Evolutionary conservation across 306 rosid species (phyloP), one percentile per base, ranked within the genome.

Genomic region (Trichosanthes truncata): DNA sequence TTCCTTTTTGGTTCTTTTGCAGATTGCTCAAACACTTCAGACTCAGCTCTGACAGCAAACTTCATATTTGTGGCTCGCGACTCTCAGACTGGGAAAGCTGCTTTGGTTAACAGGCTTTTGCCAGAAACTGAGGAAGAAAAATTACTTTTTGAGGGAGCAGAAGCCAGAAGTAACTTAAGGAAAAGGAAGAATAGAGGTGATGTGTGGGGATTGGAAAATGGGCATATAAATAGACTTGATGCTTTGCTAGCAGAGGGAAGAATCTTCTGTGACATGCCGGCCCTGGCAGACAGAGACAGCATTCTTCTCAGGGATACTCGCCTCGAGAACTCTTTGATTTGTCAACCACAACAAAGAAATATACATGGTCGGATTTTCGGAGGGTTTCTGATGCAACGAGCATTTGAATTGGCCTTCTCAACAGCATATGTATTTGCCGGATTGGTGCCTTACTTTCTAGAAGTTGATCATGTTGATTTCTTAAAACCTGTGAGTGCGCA

Each of bases 301-400:
- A 94, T 94, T 88, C 97, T 94, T 82, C 88, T 91, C 33, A 88
- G 87, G 84, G 91, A 94, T 81, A 92, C 97, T 11, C 59, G 88
- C 80, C 94, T 92, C 2, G 98, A 92, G 78, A 94, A 89, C 82
- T 84, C 98, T 31, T 85, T 96, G 73, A 85, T 96, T 74, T 96
- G 99, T 87, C 98, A 93, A 72, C 97, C 99, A 18, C 99, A 96
- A 80, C 99, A 93, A 82, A 90, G 99, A 87, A 96, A 96, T 85
- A 91, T 96, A 53, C 94, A 96, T 78, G 99, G 99, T 79, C 89
- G 98, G 80, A 91, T 96, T 80, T 96, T 96, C 14, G 99, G 99
- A 83, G 98, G 99, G 56, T 93, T 96, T 84, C 73, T 96, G 86
- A 91, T 96, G 99, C 97, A 96, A 81, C 88, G 94, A 29, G 99